Evolutionary conservation across 345 rosid genomes (phyloP), one percentile per base, ranked within the genome.

Genomic region (Citrus glauca): DNA sequence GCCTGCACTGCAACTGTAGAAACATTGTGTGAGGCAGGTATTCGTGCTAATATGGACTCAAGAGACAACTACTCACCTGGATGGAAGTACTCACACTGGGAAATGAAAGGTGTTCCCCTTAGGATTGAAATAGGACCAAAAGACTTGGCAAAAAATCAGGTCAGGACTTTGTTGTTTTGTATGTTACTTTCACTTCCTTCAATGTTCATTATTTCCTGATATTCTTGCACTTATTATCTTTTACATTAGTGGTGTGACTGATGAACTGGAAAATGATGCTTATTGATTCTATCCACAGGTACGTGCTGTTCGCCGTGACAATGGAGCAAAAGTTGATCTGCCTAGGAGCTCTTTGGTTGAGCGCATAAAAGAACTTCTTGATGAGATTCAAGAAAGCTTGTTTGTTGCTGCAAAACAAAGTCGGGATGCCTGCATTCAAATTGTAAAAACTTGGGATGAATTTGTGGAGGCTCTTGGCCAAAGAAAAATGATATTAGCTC

Each of bases 11-110:
- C 88, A 69, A 94, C 97, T 50, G 94, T 87, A 33, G 85, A 90
- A 75, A 66, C 89, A 27, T 88, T 96, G 80, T 74, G 42, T 65
- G 85, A 85, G 76, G 98, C 97, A 8, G 98, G 98, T 72, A 88
- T 96, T 63, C 82, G 86, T 66, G 97, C 98, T 9, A 92, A 91
- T 77, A 87, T 86, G 16, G 99, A 96, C 84, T 75, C 89, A 17
- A 88, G 97, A 83, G 99, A 94, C 55, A 94, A 94, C 85, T 92
- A 96, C 81, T 92, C 98, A 4, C 99, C 98, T 27, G 98, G 97
- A 48, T 96, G 99, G 99, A 96, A 96, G 90, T 96, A 94, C 77
- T 96, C 99, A 38, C 81, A 94, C 84, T 94, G 97, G 98, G 99
- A 96, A 84, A 84, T 94, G 98, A 96, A 94, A 82, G 98, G 99